A percentile compares a stretch with the other conserved stretches of the same genome.
Evolutionary conservation across 148 eudicot genomes (phyloP).

Genomic region (Dianthus caryophyllus): DNA sequence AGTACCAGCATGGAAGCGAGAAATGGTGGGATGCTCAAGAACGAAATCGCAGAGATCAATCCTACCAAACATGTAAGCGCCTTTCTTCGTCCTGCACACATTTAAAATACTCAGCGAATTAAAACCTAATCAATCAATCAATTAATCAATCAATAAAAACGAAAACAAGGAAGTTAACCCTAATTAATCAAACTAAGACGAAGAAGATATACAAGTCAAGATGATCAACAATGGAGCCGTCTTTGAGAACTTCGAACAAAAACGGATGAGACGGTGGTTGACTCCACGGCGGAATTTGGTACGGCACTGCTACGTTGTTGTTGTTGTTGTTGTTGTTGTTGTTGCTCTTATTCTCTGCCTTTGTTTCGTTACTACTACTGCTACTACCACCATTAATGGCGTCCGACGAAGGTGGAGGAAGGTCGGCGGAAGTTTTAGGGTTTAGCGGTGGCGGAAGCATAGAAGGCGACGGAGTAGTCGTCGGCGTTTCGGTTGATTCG

Average conservation of each 20-base stretch:
- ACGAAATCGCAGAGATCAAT: constrained; percentile 87
- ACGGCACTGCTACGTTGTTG: constrained; percentile 40
- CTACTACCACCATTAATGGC: constrained; percentile 10
- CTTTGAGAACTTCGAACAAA: constrained; percentile 76
- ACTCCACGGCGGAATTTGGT: constrained; percentile 75
- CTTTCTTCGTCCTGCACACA: constrained; percentile 64
- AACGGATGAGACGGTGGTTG: constrained; percentile 59
- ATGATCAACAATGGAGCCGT: constrained; percentile 70
- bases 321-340: background rate
- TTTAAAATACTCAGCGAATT: constrained; percentile 10
- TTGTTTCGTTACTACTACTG: constrained; percentile 21
- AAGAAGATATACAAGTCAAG: constrained; percentile 47
- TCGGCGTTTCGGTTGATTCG: constrained; percentile 3
- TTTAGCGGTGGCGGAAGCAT: constrained; percentile 43
- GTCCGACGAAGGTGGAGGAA: constrained; percentile 10
- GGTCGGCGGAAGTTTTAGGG: constrained; percentile 28
- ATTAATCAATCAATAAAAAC: background rate
- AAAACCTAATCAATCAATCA: background rate
- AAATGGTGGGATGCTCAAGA: constrained; percentile 90
- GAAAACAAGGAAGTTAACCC: too few species aligned
- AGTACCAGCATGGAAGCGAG: constrained; percentile 94
- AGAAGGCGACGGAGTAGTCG: constrained; percentile 6
- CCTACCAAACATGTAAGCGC: constrained; percentile 97
- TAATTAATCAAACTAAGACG: too few species aligned
- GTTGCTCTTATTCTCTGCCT: constrained; percentile 9